These are phyloP conservation scores for Metschnikowia noctiluminum DNA, from an alignment of 805 yeast species.

Conservation along the genomic window DNA sequence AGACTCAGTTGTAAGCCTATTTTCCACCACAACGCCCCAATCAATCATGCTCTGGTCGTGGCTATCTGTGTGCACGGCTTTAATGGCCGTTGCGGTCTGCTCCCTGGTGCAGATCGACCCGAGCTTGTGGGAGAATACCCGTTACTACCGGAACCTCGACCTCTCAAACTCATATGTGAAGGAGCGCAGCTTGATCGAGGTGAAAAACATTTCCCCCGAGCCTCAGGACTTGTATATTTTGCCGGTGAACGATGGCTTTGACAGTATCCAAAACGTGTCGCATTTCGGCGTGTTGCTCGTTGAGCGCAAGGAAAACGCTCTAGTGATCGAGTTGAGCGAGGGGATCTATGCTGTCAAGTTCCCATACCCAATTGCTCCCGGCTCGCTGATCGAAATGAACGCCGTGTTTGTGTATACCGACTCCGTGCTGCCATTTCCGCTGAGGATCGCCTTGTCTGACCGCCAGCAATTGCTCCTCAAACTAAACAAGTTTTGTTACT, in stretches of 20 bases:
- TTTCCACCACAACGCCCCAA: background rate
- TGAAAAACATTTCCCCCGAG: slow-evolving; percentile 53
- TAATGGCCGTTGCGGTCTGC: slow-evolving; percentile 8
- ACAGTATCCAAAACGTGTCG: slow-evolving; percentile 40
- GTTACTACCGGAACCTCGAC: slow-evolving; percentile 58
- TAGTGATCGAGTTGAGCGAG: slow-evolving; percentile 20
- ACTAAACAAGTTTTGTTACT: slow-evolving; percentile 53
- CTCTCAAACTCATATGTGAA: slow-evolving; percentile 62
- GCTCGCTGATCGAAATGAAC: slow-evolving; percentile 46
- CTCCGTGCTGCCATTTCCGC: slow-evolving; percentile 60
- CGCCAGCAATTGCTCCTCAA: slow-evolving; percentile 56
- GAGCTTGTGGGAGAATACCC: slow-evolving; percentile 52
- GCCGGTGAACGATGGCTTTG: slow-evolving; percentile 52
- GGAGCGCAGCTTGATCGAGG: slow-evolving; percentile 54
- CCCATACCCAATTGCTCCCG: slow-evolving; percentile 67
- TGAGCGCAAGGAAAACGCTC: slow-evolving; percentile 25
- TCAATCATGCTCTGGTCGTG: slow-evolving; percentile 14
- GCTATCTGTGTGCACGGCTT: slow-evolving; percentile 11
- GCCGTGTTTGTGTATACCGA: slow-evolving; percentile 49
- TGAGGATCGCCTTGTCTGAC: slow-evolving; percentile 53
- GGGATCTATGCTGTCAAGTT: slow-evolving; percentile 45
- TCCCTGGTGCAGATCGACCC: slow-evolving; percentile 10
- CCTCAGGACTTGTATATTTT: slow-evolving; percentile 57
- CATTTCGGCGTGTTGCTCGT: slow-evolving; percentile 37
- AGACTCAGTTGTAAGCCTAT: background rate